These are phyloP conservation scores for Paracamarosporium sp. DNA, from an alignment of 2,329 filamentous ascomycete species.

Conservation along the genomic window DNA sequence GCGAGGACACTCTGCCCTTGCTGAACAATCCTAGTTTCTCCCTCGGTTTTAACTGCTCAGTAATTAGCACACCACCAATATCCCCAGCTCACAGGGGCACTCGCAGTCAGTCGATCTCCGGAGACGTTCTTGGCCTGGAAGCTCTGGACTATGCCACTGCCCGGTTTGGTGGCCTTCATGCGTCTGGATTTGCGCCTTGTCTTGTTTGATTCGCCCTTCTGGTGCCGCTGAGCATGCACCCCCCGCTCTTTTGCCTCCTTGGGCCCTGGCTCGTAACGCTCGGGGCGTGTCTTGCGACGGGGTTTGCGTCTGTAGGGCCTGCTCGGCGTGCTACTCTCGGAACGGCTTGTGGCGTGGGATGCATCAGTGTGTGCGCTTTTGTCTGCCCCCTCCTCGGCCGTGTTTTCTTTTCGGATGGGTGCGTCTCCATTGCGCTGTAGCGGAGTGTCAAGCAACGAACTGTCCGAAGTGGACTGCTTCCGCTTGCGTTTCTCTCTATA, in stretches of 20 bases:
- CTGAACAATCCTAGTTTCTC: slow-evolving; percentile 55
- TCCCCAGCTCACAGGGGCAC: slow-evolving; percentile 18
- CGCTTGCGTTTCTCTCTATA: slow-evolving; percentile 30
- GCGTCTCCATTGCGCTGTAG: slow-evolving; percentile 14
- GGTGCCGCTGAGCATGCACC: slow-evolving; percentile 20
- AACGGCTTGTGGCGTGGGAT: slow-evolving; percentile 19
- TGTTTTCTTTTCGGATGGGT: slow-evolving; percentile 11
- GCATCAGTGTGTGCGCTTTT: slow-evolving; percentile 22
- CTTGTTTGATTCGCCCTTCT: slow-evolving; percentile 37
- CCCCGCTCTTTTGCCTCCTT: slow-evolving; percentile 34
- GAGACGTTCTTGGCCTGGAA: slow-evolving; percentile 55
- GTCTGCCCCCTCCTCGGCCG: slow-evolving; percentile 13
- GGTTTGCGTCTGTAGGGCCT: slow-evolving; percentile 51
- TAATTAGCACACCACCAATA: slow-evolving; percentile 28
- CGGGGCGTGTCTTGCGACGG: slow-evolving; percentile 55
- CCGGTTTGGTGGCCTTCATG: slow-evolving; percentile 44
- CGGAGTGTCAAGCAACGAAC: slow-evolving; percentile 42
- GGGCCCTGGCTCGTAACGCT: slow-evolving; percentile 52
- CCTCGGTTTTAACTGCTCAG: slow-evolving; percentile 51
- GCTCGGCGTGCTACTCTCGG: slow-evolving; percentile 24
- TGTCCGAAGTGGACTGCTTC: slow-evolving; percentile 48
- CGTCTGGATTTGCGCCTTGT: slow-evolving; percentile 44
- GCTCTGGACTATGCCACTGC: slow-evolving; percentile 47
- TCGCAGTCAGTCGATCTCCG: slow-evolving; percentile 56
- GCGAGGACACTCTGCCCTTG: slow-evolving; percentile 56